Evolutionary conservation across 768 basidiomycete species (phyloP).

Genomic region (Collybia sordida): DNA sequence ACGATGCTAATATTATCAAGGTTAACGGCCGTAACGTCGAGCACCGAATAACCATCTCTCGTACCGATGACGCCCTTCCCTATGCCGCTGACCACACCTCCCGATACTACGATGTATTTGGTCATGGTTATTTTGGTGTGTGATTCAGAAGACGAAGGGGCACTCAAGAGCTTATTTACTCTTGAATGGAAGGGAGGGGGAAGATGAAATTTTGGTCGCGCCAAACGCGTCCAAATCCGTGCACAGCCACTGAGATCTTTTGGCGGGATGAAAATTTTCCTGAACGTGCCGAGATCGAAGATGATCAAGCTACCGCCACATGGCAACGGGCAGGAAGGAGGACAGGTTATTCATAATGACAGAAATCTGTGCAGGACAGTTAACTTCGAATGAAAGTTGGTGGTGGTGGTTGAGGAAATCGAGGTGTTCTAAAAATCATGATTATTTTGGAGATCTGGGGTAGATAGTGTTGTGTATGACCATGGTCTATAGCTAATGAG

Average conservation of each 20-base stretch:
- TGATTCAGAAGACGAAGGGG: constrained; percentile 1
- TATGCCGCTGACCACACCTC: constrained; percentile 97
- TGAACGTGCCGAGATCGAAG: not conserved
- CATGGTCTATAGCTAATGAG: not conserved
- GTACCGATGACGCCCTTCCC: constrained; percentile 99
- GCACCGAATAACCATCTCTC: constrained; percentile 27
- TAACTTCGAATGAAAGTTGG: no score
- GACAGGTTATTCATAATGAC: no score
- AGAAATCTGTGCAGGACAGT: no score
- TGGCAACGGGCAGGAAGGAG: no score
- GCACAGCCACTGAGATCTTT: constrained; percentile 6
- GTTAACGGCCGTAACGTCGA: constrained; percentile 14
- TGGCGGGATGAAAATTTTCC: not conserved
- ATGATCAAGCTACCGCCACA: no score
- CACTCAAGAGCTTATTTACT: not conserved
- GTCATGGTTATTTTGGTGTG: constrained; percentile 53
- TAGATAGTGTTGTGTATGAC: not conserved
- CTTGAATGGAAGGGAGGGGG: not conserved
- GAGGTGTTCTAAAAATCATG: not conserved
- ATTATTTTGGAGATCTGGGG: constrained; percentile 2
- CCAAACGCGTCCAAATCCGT: constrained; percentile 3
- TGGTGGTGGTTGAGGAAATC: no score
- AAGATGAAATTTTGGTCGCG: constrained; percentile 1
- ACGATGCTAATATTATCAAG: constrained; percentile 68
- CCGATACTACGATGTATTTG: constrained; percentile 95